Conservation (phyloP, 2,329 filamentous ascomycete genomes). For the Lomentospora prolificans region DNA sequence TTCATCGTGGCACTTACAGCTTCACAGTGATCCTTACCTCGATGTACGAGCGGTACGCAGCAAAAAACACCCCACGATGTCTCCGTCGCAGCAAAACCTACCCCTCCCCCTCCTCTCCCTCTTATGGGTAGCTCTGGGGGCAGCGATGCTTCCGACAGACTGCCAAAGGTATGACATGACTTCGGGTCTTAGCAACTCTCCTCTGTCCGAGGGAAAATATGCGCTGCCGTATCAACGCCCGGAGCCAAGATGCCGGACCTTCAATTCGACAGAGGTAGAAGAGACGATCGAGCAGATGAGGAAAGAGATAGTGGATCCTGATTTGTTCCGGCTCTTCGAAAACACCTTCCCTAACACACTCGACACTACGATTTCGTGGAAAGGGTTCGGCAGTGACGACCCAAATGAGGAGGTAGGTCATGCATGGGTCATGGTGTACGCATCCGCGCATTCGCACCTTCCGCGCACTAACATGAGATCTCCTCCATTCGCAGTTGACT, state of each 20-base stretch:
- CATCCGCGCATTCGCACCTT: not conserved
- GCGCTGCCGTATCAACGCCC: slow-evolving; percentile 75
- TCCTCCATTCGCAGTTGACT: slow-evolving; percentile 39
- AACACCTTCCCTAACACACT: slow-evolving; percentile 69
- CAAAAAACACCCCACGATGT: not conserved
- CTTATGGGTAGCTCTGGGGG: not conserved
- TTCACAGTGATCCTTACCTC: no score
- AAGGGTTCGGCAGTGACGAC: slow-evolving; percentile 46
- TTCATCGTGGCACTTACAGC: no score
- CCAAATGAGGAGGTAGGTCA: slow-evolving; percentile 44
- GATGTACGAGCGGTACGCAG: not conserved
- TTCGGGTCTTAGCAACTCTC: slow-evolving; percentile 39
- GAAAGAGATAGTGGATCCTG: slow-evolving; percentile 61
- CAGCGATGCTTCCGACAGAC: not conserved
- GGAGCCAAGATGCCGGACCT: slow-evolving; percentile 65
- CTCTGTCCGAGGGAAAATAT: slow-evolving; percentile 65
- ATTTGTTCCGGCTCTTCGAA: slow-evolving; percentile 60
- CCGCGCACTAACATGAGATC: not conserved
- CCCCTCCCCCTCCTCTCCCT: not conserved
- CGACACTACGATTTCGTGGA: slow-evolving; percentile 64
- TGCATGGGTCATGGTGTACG: not conserved
- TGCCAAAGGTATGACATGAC: slow-evolving; percentile 1
- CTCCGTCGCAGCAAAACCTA: not conserved
- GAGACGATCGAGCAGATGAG: slow-evolving; percentile 61
- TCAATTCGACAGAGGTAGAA: slow-evolving; percentile 68